Base-by-base conservation (phyloP, 2,329 filamentous ascomycete species). In the Colletotrichum paranaense region DNA sequence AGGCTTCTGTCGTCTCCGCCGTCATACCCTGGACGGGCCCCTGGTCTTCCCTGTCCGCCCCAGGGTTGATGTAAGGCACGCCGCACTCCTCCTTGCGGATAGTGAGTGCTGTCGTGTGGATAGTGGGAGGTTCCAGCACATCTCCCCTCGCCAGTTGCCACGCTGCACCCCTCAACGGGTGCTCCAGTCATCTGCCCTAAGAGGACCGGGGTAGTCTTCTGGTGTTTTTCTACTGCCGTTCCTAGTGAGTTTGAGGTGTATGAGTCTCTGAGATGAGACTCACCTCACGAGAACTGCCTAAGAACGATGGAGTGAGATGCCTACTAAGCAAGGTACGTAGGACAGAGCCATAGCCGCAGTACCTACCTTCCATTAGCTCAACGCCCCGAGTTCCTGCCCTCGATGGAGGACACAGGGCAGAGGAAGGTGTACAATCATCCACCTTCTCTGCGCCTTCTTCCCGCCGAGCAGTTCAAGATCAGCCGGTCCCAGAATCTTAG, bases 1-100 rank as follows among this genome's bases (percentile, higher is more conserved):
- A 73, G 69, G 70, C 70, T 73, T 73, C 67, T 65, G 70, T 73
- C 67, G 70, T 73, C 67, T 73, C 70, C 59, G 66, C 49, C 16
- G 57, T 52, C 42, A 49, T 46, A 70, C 66, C 70, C 70, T 60
- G 30, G 66, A 35, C 55, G 26, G 53, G 19, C 53, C 30, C 63
- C 56, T 24, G 59, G 58, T 38, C 32, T 59, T 42, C 59, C 68
- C 66, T 63, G 19, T 22, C 35, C 38, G 42, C 42, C 62, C 66
- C 66, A n/a, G 42, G 42, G 42, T 49, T 4, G 4, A 49, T 49
- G 42, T n/a, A 49, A 49, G 38, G 38, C 38, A 42, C 32, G 32
- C 32, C 32, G 32, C 32, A 35, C 32, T 35, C 11, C 11, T 35
- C 32, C 32, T 35, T 35, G 32, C 32, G 32, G 32, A 35, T 35